phyloP scores from a whole-genome alignment of 345 rosid species.

The Pelargonium nanum region DNA sequence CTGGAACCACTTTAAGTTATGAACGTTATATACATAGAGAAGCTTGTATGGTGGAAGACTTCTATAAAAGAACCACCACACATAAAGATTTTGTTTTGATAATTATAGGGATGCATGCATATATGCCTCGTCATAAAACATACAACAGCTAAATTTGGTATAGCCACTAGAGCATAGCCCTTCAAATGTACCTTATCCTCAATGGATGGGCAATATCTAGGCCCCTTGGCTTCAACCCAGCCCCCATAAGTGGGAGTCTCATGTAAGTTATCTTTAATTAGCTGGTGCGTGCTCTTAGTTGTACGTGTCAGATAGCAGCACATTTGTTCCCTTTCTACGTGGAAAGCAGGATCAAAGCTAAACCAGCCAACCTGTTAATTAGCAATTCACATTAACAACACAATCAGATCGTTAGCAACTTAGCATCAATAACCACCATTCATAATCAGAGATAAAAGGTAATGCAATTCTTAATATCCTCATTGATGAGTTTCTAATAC shows the following conservation, averaged over 20 bases:
- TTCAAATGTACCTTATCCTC: slow-evolving; percentile 70
- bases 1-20: too few species aligned
- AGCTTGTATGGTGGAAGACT: neutral
- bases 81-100: neutral
- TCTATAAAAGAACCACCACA: neutral
- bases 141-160: neutral
- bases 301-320: slow-evolving; percentile 92
- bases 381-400: slow-evolving; percentile 13
- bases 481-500: neutral
- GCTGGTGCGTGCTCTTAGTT: slow-evolving; percentile 66
- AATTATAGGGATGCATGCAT: neutral
- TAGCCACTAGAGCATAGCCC: neutral
- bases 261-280: slow-evolving; percentile 83
- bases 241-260: slow-evolving; percentile 99
- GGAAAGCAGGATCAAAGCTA: slow-evolving; percentile 86
- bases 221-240: slow-evolving; percentile 98
- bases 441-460: neutral
- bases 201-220: slow-evolving; percentile 96
- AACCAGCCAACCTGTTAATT: slow-evolving; percentile 82
- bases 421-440: slow-evolving; percentile 4
- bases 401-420: slow-evolving; percentile 6
- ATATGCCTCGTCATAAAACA: too few species aligned
- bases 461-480: neutral
- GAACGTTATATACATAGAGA: neutral
- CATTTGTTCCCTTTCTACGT: slow-evolving; percentile 89